Evolutionary conservation across 495 filamentous ascomycete species (phyloP).

Genomic region (Tuber borchii): DNA sequence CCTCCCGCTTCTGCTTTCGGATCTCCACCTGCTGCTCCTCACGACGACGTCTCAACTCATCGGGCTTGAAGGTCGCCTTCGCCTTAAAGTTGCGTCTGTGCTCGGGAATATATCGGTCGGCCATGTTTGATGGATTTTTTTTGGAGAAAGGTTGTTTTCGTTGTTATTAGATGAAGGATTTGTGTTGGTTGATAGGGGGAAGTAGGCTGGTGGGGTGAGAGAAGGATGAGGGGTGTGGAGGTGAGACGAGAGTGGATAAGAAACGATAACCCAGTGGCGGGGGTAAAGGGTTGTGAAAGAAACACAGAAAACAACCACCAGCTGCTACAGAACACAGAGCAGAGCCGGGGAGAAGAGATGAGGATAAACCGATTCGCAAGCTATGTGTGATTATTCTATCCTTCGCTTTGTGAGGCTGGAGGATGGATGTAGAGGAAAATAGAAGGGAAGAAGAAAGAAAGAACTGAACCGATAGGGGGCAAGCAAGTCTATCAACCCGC

Average conservation of each 20-base stretch:
- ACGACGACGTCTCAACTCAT: constrained; percentile 95
- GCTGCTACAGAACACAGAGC: neutral
- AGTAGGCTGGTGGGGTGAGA: constrained; percentile 31
- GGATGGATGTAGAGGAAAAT: neutral
- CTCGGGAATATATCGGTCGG: constrained; percentile 97
- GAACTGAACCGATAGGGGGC: neutral
- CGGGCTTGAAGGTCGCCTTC: constrained; percentile 94
- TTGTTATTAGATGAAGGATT: constrained; percentile 42
- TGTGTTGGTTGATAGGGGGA: constrained; percentile 15
- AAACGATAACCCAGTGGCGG: constrained; percentile 33
- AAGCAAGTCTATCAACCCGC: neutral
- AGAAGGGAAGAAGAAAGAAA: constrained; percentile 2
- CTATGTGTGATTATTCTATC: neutral
- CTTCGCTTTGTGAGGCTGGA: neutral
- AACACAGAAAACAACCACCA: neutral
- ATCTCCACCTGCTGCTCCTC: constrained; percentile 99
- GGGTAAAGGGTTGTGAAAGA: constrained; percentile 7
- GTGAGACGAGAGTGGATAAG: constrained; percentile 29
- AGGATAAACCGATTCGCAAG: neutral
- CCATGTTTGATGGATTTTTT: constrained; percentile 57
- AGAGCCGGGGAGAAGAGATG: neutral
- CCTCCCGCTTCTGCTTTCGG: constrained; percentile 92
- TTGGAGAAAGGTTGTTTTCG: constrained; percentile 40
- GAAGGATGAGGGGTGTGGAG: constrained; percentile 35
- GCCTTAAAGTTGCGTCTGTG: constrained; percentile 99